Percentiles rank a stretch among this genome's conserved stretches.
Conservation (phyloP, 2,329 filamentous ascomycete genomes). For the Aphanocladium album region DNA sequence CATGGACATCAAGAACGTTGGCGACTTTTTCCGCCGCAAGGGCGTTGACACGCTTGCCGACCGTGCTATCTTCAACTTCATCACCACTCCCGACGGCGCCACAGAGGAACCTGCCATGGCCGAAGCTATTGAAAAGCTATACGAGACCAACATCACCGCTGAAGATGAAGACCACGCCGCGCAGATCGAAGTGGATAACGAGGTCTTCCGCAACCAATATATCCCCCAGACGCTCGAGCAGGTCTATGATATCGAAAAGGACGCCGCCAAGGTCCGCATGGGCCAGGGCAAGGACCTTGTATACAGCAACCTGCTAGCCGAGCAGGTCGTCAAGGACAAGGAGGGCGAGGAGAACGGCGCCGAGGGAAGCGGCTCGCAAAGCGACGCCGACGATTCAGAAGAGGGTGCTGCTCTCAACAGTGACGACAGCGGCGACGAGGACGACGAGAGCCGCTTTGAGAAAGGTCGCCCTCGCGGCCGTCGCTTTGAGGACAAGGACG, state of each 20-base stretch:
- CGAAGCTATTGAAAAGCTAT: slow-evolving; percentile 61
- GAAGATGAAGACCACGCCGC: slow-evolving; percentile 49
- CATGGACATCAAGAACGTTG: slow-evolving; percentile 98
- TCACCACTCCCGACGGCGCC: slow-evolving; percentile 58
- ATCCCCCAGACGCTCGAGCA: slow-evolving; percentile 95
- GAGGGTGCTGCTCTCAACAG: slow-evolving; percentile 42
- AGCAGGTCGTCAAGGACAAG: slow-evolving; percentile 47
- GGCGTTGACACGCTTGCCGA: slow-evolving; percentile 78
- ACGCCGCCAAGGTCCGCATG: slow-evolving; percentile 69
- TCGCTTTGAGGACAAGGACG: slow-evolving; percentile 85
- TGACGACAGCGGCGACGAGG: slow-evolving; percentile 39
- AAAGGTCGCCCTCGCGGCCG: slow-evolving; percentile 72
- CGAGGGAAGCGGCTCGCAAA: slow-evolving; percentile 29
- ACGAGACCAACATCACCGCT: slow-evolving; percentile 48
- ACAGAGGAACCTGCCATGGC: slow-evolving; percentile 58
- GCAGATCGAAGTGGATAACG: slow-evolving; percentile 71
- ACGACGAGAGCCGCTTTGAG: slow-evolving; percentile 54
- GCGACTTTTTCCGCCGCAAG: slow-evolving; percentile 84
- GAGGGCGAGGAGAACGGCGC: slow-evolving; percentile 29
- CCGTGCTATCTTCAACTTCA: slow-evolving; percentile 76
- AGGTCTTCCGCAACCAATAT: slow-evolving; percentile 93
- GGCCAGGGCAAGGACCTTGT: slow-evolving; percentile 74
- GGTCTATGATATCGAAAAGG: slow-evolving; percentile 92
- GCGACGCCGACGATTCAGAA: slow-evolving; percentile 35
- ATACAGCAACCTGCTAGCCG: slow-evolving; percentile 78